These are phyloP conservation scores for Pichia rugopelliculosa DNA, from an alignment of 805 yeast species.

Conservation along the genomic window DNA sequence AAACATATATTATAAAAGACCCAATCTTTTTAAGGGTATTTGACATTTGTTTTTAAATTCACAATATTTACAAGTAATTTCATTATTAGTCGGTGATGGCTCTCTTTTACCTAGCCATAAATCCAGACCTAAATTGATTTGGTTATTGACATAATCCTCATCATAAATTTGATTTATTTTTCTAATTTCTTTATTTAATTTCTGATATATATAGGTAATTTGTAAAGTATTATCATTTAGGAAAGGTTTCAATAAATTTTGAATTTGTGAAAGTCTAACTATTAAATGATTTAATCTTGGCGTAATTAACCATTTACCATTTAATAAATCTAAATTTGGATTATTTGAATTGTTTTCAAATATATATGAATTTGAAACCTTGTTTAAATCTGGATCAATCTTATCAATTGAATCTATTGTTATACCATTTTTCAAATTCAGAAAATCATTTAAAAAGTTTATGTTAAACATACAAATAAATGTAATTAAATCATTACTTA, in stretches of 20 bases:
- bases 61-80: slow-evolving; percentile 45
- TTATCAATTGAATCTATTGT: slow-evolving; percentile 16
- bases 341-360: slow-evolving; percentile 1
- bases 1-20: neutral
- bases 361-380: neutral
- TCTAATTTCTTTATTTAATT: neutral
- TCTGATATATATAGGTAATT: slow-evolving; percentile 16
- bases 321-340: slow-evolving; percentile 1
- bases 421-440: slow-evolving; percentile 38
- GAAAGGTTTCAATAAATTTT: slow-evolving; percentile 29
- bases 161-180: slow-evolving; percentile 28
- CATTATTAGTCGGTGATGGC: slow-evolving; percentile 38
- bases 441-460: slow-evolving; percentile 36
- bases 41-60: slow-evolving; percentile 28
- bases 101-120: slow-evolving; percentile 56
- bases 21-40: slow-evolving; percentile 1
- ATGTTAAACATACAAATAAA: slow-evolving; percentile 32
- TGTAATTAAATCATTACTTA: slow-evolving; percentile 35
- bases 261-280: slow-evolving; percentile 44
- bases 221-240: slow-evolving; percentile 35
- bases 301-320: slow-evolving; percentile 42
- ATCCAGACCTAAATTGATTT: slow-evolving; percentile 30
- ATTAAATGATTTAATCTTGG: slow-evolving; percentile 52
- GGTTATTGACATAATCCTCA: slow-evolving; percentile 21
- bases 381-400: neutral